These are phyloP conservation scores for Chaetomiaceae sp. DNA, from an alignment of 2,329 filamentous ascomycete species.

Conservation along the genomic window DNA sequence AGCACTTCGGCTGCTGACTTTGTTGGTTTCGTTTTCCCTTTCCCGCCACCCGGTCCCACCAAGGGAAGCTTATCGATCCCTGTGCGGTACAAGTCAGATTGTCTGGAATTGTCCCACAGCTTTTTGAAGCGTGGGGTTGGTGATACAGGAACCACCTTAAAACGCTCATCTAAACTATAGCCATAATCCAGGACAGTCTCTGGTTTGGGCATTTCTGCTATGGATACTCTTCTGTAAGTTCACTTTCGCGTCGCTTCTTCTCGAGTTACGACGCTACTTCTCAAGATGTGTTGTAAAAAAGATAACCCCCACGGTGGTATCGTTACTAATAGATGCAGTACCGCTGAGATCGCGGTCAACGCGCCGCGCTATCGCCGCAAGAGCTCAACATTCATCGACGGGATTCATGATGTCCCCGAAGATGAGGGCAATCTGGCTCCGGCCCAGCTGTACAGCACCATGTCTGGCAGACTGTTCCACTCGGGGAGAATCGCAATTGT, in stretches of 20 bases:
- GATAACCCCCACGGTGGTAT: neutral
- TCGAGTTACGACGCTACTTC: too few species aligned
- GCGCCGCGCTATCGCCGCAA: conserved; percentile 85
- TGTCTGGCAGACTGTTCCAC: conserved; percentile 94
- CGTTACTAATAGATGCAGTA: conserved; percentile 47
- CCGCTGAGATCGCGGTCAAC: conserved; percentile 86
- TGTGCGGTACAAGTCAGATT: too few species aligned
- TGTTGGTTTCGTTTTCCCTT: neutral
- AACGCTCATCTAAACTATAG: neutral
- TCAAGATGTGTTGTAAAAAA: too few species aligned
- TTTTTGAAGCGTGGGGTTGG: conserved; percentile 1
- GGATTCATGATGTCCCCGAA: conserved; percentile 87
- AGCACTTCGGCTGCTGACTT: neutral
- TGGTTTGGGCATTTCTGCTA: conserved; percentile 29
- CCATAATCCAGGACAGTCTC: neutral
- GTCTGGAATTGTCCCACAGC: neutral
- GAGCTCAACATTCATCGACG: conserved; percentile 95
- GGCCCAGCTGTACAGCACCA: conserved; percentile 95
- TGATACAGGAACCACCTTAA: neutral
- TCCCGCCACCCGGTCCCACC: neutral
- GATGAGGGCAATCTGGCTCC: conserved; percentile 74
- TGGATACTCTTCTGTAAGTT: conserved; percentile 62
- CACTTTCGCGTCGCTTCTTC: neutral
- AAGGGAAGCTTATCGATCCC: neutral
- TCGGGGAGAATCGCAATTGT: conserved; percentile 96